These are phyloP conservation scores for Globisporangium paroecandrum DNA, from an alignment of 352 stramenopile species.

Conservation along the genomic window DNA sequence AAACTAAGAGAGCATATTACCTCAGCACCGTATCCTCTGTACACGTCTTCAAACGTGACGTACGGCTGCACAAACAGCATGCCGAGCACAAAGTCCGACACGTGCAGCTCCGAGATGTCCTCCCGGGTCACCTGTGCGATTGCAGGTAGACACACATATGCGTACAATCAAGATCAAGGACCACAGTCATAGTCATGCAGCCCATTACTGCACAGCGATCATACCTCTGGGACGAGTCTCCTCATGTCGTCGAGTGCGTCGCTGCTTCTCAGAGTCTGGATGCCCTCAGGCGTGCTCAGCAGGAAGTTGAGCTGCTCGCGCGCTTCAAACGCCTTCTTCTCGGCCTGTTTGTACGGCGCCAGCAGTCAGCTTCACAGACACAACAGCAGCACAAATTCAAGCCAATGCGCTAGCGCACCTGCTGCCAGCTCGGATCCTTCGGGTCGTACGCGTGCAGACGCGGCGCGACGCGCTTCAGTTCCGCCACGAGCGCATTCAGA, in stretches of 20 bases:
- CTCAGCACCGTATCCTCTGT: slow-evolving; percentile 60
- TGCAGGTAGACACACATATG: background rate
- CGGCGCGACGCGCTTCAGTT: slow-evolving; percentile 54
- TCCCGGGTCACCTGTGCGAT: slow-evolving; percentile 43
- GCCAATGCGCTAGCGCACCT: slow-evolving; percentile 24
- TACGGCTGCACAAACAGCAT: slow-evolving; percentile 81
- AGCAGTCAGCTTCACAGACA: background rate
- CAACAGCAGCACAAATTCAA: background rate
- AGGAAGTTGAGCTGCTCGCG: slow-evolving; percentile 52
- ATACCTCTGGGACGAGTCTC: slow-evolving; percentile 57
- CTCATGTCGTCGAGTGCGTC: slow-evolving; percentile 57
- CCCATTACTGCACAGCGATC: background rate
- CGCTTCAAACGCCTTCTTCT: slow-evolving; percentile 41
- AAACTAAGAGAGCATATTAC: slow-evolving; percentile 18
- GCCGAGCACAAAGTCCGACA: slow-evolving; percentile 76
- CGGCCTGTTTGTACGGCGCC: slow-evolving; percentile 29
- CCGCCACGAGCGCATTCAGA: slow-evolving; percentile 34
- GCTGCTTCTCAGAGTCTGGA: slow-evolving; percentile 55
- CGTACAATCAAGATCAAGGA: background rate
- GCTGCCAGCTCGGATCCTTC: slow-evolving; percentile 45
- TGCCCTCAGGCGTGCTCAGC: slow-evolving; percentile 47
- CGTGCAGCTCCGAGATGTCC: slow-evolving; percentile 71
- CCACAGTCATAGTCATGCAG: background rate
- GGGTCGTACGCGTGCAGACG: slow-evolving; percentile 63
- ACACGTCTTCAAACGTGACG: slow-evolving; percentile 53